phyloP scores from a whole-genome alignment of 768 basidiomycete genomes.

The Boletus barrowsii region DNA sequence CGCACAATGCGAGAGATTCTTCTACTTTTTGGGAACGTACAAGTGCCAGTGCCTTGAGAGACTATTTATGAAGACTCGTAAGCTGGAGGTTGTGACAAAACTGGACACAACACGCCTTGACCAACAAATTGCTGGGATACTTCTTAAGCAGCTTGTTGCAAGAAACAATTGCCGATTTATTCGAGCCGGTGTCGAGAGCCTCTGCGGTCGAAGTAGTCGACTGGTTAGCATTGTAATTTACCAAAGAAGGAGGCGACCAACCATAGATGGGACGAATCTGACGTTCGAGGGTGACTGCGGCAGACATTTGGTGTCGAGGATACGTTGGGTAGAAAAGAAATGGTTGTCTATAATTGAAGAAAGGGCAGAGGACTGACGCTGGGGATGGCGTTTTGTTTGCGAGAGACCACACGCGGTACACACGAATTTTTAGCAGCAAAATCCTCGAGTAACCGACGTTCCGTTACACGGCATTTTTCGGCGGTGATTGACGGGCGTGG shows the following conservation, averaged over 20 bases:
- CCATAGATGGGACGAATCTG: constrained; percentile 87
- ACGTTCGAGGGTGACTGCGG: constrained; percentile 60
- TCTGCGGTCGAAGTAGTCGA: constrained; percentile 41
- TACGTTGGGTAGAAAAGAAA: neutral
- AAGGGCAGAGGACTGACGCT: constrained; percentile 1
- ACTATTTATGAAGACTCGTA: constrained; percentile 40
- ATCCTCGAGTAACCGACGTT: constrained; percentile 22
- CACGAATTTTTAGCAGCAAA: constrained; percentile 25
- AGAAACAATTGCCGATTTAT: constrained; percentile 79
- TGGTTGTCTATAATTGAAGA: neutral
- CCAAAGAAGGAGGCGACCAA: constrained; percentile 29
- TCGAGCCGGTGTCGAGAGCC: constrained; percentile 81
- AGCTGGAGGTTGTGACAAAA: neutral
- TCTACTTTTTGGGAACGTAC: constrained; percentile 84
- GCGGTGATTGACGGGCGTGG: constrained; percentile 13
- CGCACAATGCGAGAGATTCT: constrained; percentile 73
- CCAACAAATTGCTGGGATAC: constrained; percentile 66
- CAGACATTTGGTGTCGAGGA: constrained; percentile 41
- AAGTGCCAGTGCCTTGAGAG: constrained; percentile 81
- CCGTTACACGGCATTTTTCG: constrained; percentile 27
- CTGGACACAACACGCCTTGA: constrained; percentile 49
- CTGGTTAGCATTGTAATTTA: constrained; percentile 1
- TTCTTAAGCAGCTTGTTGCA: constrained; percentile 90
- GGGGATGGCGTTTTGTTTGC: constrained; percentile 2
- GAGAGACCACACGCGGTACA: neutral